Evolutionary conservation across 177 flowering plant species (phyloP), one percentile per base, ranked within the genome.

Genomic region (Vitis hybrid): DNA sequence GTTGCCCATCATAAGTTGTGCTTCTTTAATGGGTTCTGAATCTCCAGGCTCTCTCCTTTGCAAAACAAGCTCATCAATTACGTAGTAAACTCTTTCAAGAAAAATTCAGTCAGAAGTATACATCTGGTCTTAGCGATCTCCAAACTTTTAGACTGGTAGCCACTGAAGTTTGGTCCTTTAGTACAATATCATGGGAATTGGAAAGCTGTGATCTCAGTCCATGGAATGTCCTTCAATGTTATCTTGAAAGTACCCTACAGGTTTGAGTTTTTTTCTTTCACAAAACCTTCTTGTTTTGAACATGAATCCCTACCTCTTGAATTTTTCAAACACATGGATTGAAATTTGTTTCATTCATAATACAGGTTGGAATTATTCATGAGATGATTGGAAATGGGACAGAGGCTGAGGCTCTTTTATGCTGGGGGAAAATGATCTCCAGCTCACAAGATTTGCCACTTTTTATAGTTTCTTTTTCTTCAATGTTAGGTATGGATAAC

Each of bases 201-300:
- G 86, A 84, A 69, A 56, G 72, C 62, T 75, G 64, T 76, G 53
- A 74, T 74, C 80, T 87, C 74, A 91, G 89, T 83, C 93, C 94
- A 18, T 96, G 98, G 98, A 90, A 78, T 77, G 84, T 93, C 51
- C 94, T 95, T 53, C 83, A 83, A 29, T 83, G 89, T 77, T 95
- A 90, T 72, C 90, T 93, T 56, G 98, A 95, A 76, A 95, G 99
- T 82, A 72, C 76, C 66, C 79, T 93, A 70, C 99, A 95, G 99
- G 99, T 93, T 67, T 60, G 39, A 51, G 33, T 61, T 61, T 48
- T 53, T 61, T 48, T 50, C 51, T 56, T 48, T 76, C 51, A 53
- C 31, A 50, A 56, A 26, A 10, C 6, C 18, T 39, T 64, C 1
- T 56, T 14, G 51, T 62, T 70, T 64, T 7, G 14, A 57, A 10